Percentiles rank a stretch among this genome's conserved stretches.
These are phyloP conservation scores for Physaria fendleri DNA, from an alignment of 345 rosid species.

Conservation along the genomic window DNA sequence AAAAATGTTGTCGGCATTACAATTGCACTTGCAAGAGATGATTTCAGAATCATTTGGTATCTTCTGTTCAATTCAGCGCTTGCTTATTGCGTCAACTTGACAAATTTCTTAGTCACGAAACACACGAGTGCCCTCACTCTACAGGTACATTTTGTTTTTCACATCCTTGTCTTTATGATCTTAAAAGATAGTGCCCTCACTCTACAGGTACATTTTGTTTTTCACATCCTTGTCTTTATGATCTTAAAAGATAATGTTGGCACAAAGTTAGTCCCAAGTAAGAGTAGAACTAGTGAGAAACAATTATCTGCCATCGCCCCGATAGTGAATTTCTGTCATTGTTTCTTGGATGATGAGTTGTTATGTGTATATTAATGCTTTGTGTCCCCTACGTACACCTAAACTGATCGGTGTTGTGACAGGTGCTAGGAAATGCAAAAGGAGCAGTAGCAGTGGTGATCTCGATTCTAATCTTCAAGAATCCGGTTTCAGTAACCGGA, in stretches of 20 bases:
- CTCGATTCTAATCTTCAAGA: conserved; percentile 87
- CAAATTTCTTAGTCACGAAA: conserved; percentile 97
- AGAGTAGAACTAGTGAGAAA: conserved; percentile 2
- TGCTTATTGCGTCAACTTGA: conserved; percentile 92
- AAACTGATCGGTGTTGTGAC: conserved; percentile 19
- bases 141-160: conserved; percentile 53
- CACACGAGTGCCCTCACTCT: conserved; percentile 97
- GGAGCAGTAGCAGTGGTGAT: conserved; percentile 99
- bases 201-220: conserved; percentile 61
- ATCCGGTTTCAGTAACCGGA: conserved; percentile 96
- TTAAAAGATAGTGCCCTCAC: conserved; percentile 97
- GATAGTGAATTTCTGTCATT: neutral
- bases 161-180: neutral
- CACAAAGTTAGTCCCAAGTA: neutral
- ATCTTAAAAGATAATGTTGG: neutral
- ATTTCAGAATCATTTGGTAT: conserved; percentile 81
- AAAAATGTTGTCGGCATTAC: conserved; percentile 90
- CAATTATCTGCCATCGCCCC: neutral
- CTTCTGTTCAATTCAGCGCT: conserved; percentile 89
- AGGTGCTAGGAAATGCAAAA: conserved; percentile 98
- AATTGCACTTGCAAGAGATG: conserved; percentile 92
- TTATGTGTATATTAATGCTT: neutral
- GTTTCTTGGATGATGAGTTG: neutral
- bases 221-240: neutral
- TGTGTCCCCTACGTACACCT: neutral